Conservation (phyloP, 2,329 filamentous ascomycete genomes). For the Metarhizium robertsii region DNA sequence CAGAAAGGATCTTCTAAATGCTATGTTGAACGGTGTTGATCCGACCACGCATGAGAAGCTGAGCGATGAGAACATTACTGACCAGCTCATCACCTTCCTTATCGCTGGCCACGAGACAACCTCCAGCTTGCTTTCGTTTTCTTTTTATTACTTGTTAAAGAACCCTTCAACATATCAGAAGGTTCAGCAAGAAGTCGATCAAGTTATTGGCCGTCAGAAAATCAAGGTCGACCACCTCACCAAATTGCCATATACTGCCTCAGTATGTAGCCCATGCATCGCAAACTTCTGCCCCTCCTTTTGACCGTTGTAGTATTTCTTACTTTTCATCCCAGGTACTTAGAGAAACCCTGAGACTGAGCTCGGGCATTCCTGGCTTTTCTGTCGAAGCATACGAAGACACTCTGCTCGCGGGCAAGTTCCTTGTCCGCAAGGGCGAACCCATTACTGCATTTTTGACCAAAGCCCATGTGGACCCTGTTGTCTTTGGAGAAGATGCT, state of each 20-base stretch:
- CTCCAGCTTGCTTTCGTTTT: slow-evolving; percentile 55
- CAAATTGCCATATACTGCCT: slow-evolving; percentile 57
- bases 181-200: slow-evolving; percentile 59
- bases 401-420: slow-evolving; percentile 50
- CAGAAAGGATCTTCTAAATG: slow-evolving; percentile 58
- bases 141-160: slow-evolving; percentile 56
- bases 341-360: slow-evolving; percentile 55
- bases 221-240: slow-evolving; percentile 52
- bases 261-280: slow-evolving; percentile 23
- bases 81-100: slow-evolving; percentile 66
- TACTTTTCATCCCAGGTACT: slow-evolving; percentile 31
- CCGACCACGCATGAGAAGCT: slow-evolving; percentile 58
- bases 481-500: slow-evolving; percentile 56
- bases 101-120: slow-evolving; percentile 67
- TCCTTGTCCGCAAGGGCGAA: slow-evolving; percentile 44
- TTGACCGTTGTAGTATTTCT: background rate
- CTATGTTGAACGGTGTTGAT: slow-evolving; percentile 61
- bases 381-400: slow-evolving; percentile 44
- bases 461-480: slow-evolving; percentile 51
- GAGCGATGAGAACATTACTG: slow-evolving; percentile 51
- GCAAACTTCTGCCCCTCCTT: background rate
- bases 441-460: slow-evolving; percentile 38
- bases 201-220: slow-evolving; percentile 48
- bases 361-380: slow-evolving; percentile 51
- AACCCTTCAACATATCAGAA: slow-evolving; percentile 49